These are phyloP conservation scores for Mycena floridula DNA, from an alignment of 768 basidiomycete species.

Conservation along the genomic window DNA sequence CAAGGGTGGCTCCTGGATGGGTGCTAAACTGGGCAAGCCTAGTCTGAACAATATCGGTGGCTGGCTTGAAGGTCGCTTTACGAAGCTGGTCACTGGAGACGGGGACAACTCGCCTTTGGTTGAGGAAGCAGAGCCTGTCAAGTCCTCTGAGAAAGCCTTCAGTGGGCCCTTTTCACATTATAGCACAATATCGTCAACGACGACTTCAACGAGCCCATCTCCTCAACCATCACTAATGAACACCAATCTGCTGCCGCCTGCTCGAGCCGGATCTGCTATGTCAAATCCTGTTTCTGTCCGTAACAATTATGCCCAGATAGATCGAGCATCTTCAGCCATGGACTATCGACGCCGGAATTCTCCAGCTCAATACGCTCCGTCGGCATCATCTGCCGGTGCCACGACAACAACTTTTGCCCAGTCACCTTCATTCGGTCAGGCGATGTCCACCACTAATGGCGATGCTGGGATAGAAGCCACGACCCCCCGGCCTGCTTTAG, in stretches of 20 bases:
- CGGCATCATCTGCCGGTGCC: conserved; percentile 47
- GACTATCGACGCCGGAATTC: conserved; percentile 59
- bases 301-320: conserved; percentile 47
- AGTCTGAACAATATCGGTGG: conserved; percentile 87
- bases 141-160: conserved; percentile 33
- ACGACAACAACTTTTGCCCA: conserved; percentile 46
- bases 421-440: conserved; percentile 26
- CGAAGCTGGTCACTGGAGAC: conserved; percentile 93
- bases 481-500: conserved; percentile 24
- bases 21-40: conserved; percentile 81
- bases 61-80: conserved; percentile 89
- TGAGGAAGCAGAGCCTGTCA: conserved; percentile 27
- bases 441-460: conserved; percentile 4
- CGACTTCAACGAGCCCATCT: conserved; percentile 70
- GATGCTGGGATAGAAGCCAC: conserved; percentile 11
- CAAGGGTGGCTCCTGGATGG: conserved; percentile 81
- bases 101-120: conserved; percentile 44
- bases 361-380: conserved; percentile 34
- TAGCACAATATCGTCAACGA: conserved; percentile 82
- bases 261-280: conserved; percentile 67
- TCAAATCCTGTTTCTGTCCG: conserved; percentile 41
- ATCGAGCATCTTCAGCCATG: conserved; percentile 74
- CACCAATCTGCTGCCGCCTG: conserved; percentile 36
- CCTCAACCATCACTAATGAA: conserved; percentile 56
- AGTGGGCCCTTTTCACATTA: conserved; percentile 90